phyloP scores from a whole-genome alignment of 2,329 filamentous ascomycete species.

The Botrytis elliptica region DNA sequence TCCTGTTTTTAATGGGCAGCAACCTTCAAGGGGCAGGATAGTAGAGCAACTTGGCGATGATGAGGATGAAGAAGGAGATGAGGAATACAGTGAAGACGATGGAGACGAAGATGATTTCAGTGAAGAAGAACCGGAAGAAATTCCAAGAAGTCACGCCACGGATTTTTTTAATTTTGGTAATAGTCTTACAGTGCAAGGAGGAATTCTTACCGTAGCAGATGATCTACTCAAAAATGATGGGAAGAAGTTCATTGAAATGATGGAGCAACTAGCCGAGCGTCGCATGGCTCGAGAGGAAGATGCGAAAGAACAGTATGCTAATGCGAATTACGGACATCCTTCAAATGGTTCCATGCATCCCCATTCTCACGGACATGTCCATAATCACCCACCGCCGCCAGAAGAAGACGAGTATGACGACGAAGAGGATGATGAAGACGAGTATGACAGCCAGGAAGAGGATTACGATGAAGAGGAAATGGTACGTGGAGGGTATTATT shows the following conservation, averaged over 20 bases:
- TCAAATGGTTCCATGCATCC: slow-evolving; percentile 54
- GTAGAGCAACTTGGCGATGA: slow-evolving; percentile 58
- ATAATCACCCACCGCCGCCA: slow-evolving; percentile 71
- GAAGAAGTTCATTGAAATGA: slow-evolving; percentile 99
- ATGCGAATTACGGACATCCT: slow-evolving; percentile 56
- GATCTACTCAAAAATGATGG: slow-evolving; percentile 98
- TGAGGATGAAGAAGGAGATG: slow-evolving; percentile 47
- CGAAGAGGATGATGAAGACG: slow-evolving; percentile 58
- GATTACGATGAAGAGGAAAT: slow-evolving; percentile 80
- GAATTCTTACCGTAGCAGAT: slow-evolving; percentile 97
- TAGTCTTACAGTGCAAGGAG: slow-evolving; percentile 93
- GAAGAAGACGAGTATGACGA: slow-evolving; percentile 72
- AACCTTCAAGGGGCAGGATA: slow-evolving; percentile 73
- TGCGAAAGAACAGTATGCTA: slow-evolving; percentile 62
- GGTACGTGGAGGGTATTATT: slow-evolving; percentile 42
- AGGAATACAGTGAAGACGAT: slow-evolving; percentile 49
- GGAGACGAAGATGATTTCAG: slow-evolving; percentile 66
- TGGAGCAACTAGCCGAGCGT: slow-evolving; percentile 97
- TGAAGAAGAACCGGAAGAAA: slow-evolving; percentile 62
- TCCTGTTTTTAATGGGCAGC: slow-evolving; percentile 60
- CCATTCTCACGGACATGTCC: slow-evolving; percentile 37
- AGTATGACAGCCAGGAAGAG: slow-evolving; percentile 61
- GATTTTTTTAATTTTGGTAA: slow-evolving; percentile 98
- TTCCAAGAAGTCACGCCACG: slow-evolving; percentile 65
- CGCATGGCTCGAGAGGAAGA: slow-evolving; percentile 97